Conservation (phyloP, 208 protist species). For the Acanthamoeba healyi region DNA sequence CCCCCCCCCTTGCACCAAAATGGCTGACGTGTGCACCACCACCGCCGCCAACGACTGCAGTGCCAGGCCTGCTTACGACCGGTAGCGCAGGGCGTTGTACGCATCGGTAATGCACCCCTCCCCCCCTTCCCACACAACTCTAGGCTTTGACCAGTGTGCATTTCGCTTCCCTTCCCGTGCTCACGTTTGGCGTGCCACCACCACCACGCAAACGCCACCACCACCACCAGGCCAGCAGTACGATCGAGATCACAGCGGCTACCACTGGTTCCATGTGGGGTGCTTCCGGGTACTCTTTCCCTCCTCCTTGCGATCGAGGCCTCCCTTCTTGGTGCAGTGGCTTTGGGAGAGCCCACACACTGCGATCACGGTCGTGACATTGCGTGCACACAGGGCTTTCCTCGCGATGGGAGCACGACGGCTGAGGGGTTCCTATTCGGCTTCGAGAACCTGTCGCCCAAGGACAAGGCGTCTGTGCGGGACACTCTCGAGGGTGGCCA, state of each 20-base stretch:
- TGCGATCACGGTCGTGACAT: neutral
- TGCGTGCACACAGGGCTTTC: neutral
- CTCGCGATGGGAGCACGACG: constrained; percentile 23
- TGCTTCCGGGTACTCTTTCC: constrained; percentile 35
- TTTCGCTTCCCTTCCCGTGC: neutral
- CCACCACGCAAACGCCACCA: too few species aligned
- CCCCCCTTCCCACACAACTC: too few species aligned
- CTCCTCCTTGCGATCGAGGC: too few species aligned
- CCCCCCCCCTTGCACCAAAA: too few species aligned
- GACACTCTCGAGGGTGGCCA: neutral
- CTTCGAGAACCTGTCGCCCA: neutral
- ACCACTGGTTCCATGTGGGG: constrained; percentile 40
- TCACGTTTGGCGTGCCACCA: neutral
- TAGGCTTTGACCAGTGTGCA: too few species aligned
- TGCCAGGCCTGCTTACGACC: neutral
- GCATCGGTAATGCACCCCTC: neutral
- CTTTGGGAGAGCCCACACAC: neutral
- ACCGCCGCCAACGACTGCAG: too few species aligned
- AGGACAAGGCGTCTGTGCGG: neutral
- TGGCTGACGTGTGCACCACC: too few species aligned
- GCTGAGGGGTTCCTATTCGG: constrained; percentile 57
- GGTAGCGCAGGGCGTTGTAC: neutral
- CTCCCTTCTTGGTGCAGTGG: neutral
- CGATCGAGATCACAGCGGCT: constrained; percentile 72
- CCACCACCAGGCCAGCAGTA: constrained; percentile 36